Evolutionary conservation across 1,284 basidiomycete species (phyloP), one percentile per base, ranked within the genome.

Genomic region (Ceratobasidium sp.): DNA sequence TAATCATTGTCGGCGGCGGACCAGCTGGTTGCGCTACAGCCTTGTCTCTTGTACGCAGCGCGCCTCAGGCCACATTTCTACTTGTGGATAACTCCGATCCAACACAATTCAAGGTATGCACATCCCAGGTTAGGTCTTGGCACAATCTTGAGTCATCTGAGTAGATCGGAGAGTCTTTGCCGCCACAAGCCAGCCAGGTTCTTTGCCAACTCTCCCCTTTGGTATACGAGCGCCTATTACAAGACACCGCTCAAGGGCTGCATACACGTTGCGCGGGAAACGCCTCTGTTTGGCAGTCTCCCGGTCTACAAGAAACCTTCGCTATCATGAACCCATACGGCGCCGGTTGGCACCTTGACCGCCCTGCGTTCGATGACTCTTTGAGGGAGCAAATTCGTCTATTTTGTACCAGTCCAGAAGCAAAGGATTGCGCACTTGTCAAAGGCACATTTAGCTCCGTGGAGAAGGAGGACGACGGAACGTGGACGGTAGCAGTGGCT

Each of bases 141-240:
- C 17, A 26, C 7, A 13, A 15, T 5, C 33, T 68, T 7, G 33
- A 59, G 13, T 50, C 38, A 12, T 40, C 28, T 33, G 33, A 33
- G 33, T 57, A 85, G 85, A 83, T 86, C 44, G 85, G 85, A 10
- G 85, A 85, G 79, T 85, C 84, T 0, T 80, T 85, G 10, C 84
- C 85, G 0, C 80, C 84, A 15, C 81, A 81, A 42, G 83, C 84
- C 17, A 80, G 68, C 12, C 82, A 79, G 12, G 64, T 82, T 13
- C 81, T 86, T 1, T 69, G 77, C 7, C 81, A 82, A 44, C 81
- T 85, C 1, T 65, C 75, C 15, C 78, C 78, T 3, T n/a, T 50
- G 13, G 13, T 79, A 20, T 5, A 46, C 5, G 65, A 61, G 33
- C 59, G 38, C 17, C 56, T 78, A 15, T 66, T 26, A 17, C 68